Base-by-base conservation (phyloP, 2,329 filamentous ascomycete genomes). In the Ploettnerulaceae sp. region DNA sequence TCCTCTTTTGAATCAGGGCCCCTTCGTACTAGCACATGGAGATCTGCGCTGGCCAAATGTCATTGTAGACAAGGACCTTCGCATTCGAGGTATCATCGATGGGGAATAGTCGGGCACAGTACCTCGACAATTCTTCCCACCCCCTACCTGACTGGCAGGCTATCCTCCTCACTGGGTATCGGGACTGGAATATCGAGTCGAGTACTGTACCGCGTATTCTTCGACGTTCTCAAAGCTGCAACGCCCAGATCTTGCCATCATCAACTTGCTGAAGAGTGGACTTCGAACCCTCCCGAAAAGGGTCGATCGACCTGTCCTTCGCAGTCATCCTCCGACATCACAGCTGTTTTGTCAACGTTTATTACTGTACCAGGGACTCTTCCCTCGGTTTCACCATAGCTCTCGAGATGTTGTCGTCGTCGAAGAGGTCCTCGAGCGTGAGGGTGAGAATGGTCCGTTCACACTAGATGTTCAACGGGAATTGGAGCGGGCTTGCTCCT, bases 321-420 rank as follows among this genome's bases (percentile, higher is more conserved):
- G 28, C 44, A 35, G 35, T 40, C n/a, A 39, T 14, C 2, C 43
- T 46, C 25, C 17, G 28, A 39, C 26, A 39, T 34, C 35, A 47
- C 26, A 40, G 35, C 35, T 46, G 26, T 39, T 47, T 47, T 34
- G 25, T 40, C 26, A 47, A 47, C 17, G 40, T 40, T 25, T 40
- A 47, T 20, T 47, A 47, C 17, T 33, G 26, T n/a, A n/a, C n/a
- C n/a, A n/a, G 26, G 44, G 35, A 40, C 34, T 44, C 20, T 25
- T 47, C 12, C 44, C 44, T 12, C 44, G 26, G 26, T 47, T 39
- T 47, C 20, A 47, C n/a, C 32, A 34, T n/a, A 11, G 35, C 26
- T n/a, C 35, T 31, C 20, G 35, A 34, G 25, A 22, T n/a, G n/a
- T n/a, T 15, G 44, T 33, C 28, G 21, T 34, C 5, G 28, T 47